A percentile compares a stretch with the other conserved stretches of the same genome.
Conservation (phyloP, 75 land plant species). For the Sequoiadendron giganteum region DNA sequence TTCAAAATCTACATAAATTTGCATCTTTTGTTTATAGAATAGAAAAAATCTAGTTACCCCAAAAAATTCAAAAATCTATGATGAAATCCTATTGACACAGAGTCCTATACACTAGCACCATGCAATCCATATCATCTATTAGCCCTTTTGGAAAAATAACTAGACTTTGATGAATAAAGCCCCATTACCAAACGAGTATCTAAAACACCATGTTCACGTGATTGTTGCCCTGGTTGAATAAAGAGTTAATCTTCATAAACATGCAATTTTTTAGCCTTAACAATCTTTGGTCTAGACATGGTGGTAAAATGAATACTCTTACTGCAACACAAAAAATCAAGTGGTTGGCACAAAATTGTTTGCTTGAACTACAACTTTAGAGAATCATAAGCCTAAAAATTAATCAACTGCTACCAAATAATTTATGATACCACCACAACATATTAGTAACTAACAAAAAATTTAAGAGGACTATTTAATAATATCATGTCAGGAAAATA, state of each 20-base stretch:
- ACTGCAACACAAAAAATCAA: constrained; percentile 18
- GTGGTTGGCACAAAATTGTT: background rate
- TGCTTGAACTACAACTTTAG: background rate
- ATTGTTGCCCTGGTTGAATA: constrained; percentile 26
- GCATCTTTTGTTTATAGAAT: too few species aligned
- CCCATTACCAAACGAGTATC: constrained; percentile 15
- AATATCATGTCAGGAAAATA: background rate
- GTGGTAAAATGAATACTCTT: constrained; percentile 40
- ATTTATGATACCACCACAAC: background rate
- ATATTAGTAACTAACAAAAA: background rate
- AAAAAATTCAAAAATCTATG: too few species aligned
- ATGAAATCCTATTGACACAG: too few species aligned
- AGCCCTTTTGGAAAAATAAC: too few species aligned
- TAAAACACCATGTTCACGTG: constrained; percentile 25
- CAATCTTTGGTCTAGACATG: constrained; percentile 38
- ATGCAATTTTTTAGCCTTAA: constrained; percentile 32
- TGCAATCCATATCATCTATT: too few species aligned
- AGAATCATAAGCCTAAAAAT: background rate
- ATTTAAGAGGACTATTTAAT: background rate
- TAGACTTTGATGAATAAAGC: too few species aligned
- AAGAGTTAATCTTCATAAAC: constrained; percentile 30
- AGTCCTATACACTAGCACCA: too few species aligned
- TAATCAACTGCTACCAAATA: background rate
- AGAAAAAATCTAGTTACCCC: too few species aligned
- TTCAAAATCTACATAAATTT: too few species aligned